Evolutionary conservation across 2,329 filamentous ascomycete species (phyloP).

Genomic region (Calonectria ilicicola): DNA sequence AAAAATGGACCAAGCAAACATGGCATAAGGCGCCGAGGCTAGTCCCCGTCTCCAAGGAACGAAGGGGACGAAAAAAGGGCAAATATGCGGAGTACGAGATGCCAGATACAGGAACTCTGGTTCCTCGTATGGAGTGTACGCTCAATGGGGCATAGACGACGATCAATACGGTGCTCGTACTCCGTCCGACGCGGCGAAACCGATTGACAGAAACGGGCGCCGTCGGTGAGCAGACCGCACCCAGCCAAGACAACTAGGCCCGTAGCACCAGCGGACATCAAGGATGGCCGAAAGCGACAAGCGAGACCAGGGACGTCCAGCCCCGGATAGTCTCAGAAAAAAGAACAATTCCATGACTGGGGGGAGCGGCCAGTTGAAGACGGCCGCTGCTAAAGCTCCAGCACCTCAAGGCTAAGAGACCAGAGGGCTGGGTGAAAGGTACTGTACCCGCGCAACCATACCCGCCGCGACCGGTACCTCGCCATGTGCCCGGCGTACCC

Average conservation of each 20-base stretch:
- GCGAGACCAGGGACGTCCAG: slow-evolving; percentile 25
- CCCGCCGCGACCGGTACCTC: slow-evolving; percentile 32
- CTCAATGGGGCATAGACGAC: slow-evolving; percentile 14
- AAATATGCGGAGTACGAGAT: slow-evolving; percentile 12
- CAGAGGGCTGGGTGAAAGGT: slow-evolving; percentile 15
- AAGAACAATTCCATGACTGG: slow-evolving; percentile 46
- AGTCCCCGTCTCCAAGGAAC: slow-evolving; percentile 8
- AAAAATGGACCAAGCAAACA: slow-evolving; percentile 9
- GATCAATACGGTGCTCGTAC: slow-evolving; percentile 24
- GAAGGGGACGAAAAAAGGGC: neutral
- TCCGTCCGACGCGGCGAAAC: slow-evolving; percentile 4
- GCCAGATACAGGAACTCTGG: slow-evolving; percentile 7
- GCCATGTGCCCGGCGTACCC: slow-evolving; percentile 39
- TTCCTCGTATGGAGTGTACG: slow-evolving; percentile 3
- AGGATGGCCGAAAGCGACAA: neutral
- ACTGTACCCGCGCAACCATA: slow-evolving; percentile 28
- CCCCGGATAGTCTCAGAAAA: slow-evolving; percentile 36
- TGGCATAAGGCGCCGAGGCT: slow-evolving; percentile 13
- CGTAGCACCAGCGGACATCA: neutral
- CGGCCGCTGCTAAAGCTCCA: slow-evolving; percentile 12
- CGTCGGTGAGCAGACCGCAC: slow-evolving; percentile 17
- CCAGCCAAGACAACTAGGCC: slow-evolving; percentile 9
- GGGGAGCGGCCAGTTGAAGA: slow-evolving; percentile 21
- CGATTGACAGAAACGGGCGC: slow-evolving; percentile 24
- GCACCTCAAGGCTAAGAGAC: neutral